Evolutionary conservation across 257 asterid genomes (phyloP).

Genomic region (Solanum okadae): DNA sequence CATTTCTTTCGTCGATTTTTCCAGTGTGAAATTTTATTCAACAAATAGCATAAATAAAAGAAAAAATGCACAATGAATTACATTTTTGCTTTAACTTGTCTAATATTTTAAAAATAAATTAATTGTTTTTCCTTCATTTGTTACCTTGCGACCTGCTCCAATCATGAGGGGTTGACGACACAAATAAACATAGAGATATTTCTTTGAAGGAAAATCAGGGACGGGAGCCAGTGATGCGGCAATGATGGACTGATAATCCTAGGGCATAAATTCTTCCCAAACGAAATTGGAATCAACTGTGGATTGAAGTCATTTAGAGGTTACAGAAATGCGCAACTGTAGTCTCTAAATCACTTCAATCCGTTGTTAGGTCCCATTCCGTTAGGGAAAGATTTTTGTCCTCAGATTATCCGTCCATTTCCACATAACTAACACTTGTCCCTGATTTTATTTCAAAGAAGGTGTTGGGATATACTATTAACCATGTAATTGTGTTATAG

Average conservation of each 20-base stretch:
- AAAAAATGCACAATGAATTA: not conserved
- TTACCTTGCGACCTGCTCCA: not conserved
- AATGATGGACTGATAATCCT: not conserved
- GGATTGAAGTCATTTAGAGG: not conserved
- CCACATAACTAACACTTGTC: not conserved
- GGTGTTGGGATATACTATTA: not conserved
- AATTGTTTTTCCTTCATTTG: not conserved
- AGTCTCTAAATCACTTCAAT: not conserved
- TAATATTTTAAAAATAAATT: too few species aligned
- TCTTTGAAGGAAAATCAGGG: too few species aligned
- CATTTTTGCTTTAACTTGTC: not conserved
- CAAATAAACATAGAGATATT: too few species aligned
- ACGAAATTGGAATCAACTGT: not conserved
- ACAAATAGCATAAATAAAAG: not conserved
- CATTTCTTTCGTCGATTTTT: not conserved
- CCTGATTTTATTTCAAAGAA: not conserved
- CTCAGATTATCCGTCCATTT: not conserved
- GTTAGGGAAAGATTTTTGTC: not conserved
- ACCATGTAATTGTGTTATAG: too few species aligned
- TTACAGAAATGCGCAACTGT: not conserved
- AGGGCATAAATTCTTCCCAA: not conserved
- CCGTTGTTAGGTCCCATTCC: not conserved
- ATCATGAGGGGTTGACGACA: too few species aligned
- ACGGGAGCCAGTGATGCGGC: not conserved
- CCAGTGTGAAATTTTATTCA: not conserved